Evolutionary conservation across 2,329 filamentous ascomycete genomes (phyloP).

Genomic region (Chrysoporthe deuterocubensis): DNA sequence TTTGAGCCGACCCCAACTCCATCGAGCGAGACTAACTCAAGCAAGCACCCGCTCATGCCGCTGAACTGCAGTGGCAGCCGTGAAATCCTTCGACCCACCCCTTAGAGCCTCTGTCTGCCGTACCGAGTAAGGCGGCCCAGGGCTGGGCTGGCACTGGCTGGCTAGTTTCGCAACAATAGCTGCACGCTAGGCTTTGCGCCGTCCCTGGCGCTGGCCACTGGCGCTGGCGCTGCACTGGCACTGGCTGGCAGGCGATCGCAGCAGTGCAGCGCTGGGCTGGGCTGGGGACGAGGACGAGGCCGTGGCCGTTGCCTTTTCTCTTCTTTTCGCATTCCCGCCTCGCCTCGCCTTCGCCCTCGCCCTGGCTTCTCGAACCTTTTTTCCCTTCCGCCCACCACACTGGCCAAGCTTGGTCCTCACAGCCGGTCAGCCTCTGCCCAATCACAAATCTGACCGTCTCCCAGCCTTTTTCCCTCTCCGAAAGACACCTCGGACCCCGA

Average conservation of each 20-base stretch:
- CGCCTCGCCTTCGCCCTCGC: slow-evolving; percentile 22
- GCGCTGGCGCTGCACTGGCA: slow-evolving; percentile 1
- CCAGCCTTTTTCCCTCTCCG: slow-evolving; percentile 4
- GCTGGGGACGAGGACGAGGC: background rate
- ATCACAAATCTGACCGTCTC: slow-evolving; percentile 3
- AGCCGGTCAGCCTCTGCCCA: slow-evolving; percentile 6
- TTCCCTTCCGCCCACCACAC: slow-evolving; percentile 19
- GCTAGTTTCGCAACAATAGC: slow-evolving; percentile 11
- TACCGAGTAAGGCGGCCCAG: background rate
- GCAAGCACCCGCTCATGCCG: background rate
- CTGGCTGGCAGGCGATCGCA: background rate
- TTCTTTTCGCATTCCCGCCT: slow-evolving; percentile 6
- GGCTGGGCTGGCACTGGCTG: no score
- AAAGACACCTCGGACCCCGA: slow-evolving; percentile 18
- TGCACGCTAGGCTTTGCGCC: slow-evolving; percentile 14
- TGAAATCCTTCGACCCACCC: slow-evolving; percentile 6
- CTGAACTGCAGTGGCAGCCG: background rate
- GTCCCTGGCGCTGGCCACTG: background rate
- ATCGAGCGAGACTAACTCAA: no score
- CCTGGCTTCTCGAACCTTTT: slow-evolving; percentile 21
- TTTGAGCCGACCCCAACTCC: background rate
- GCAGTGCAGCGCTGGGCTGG: background rate
- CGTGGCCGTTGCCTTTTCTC: background rate
- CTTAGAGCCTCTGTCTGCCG: background rate
- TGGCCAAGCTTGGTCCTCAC: slow-evolving; percentile 7